These are phyloP conservation scores for Lenwebbia sp. DNA, from an alignment of 345 rosid genomes.

Conservation along the genomic window DNA sequence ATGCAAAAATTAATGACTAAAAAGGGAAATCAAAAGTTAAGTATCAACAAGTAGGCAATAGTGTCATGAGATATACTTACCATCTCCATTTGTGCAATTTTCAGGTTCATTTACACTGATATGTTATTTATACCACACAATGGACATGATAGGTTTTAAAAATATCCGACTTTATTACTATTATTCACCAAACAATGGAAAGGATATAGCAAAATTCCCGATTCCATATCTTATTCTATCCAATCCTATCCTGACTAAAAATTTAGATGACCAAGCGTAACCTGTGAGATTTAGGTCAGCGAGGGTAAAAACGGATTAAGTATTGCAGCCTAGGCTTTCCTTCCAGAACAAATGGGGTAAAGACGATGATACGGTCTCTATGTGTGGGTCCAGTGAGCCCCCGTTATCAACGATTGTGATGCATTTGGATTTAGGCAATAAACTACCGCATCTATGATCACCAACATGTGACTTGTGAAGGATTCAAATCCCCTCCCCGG, in stretches of 20 bases:
- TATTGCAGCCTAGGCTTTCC: background rate
- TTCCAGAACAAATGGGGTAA: background rate
- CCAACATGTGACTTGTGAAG: background rate
- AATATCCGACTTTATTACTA: background rate
- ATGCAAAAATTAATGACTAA: no score
- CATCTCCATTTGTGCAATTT: no score
- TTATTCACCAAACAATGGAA: rapidly evolving
- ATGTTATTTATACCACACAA: no score
- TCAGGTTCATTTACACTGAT: no score
- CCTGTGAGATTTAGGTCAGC: background rate
- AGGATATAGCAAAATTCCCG: background rate
- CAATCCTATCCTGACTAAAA: no score
- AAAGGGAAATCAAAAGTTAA: no score
- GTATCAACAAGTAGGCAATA: no score
- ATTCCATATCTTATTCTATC: no score
- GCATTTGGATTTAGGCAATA: background rate
- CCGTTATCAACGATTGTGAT: no score
- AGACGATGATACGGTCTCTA: background rate
- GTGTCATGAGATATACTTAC: no score
- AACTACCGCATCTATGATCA: background rate
- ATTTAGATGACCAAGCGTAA: no score
- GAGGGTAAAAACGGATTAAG: background rate
- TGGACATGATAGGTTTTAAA: no score
- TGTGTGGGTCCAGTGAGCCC: background rate
- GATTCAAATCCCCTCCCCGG: background rate